phyloP scores from a whole-genome alignment of 2,329 filamentous ascomycete species.

The Alternaria angustiovoidea region DNA sequence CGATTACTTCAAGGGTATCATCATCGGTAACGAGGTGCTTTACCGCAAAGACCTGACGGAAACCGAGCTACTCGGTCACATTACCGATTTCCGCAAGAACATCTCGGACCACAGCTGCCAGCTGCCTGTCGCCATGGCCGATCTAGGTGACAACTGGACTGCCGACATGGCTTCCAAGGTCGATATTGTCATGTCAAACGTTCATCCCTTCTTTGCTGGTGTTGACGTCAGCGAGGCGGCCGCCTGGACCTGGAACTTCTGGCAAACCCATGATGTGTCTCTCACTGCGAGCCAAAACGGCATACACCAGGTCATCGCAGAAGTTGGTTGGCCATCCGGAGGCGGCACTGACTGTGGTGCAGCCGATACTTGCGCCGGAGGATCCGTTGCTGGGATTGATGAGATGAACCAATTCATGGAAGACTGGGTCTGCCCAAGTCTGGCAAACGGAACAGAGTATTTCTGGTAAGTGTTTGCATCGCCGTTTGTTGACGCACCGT shows the following conservation, averaged over 20 bases:
- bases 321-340: slow-evolving; percentile 88
- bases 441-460: slow-evolving; percentile 86
- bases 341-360: slow-evolving; percentile 81
- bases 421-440: slow-evolving; percentile 81
- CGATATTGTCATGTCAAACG: slow-evolving; percentile 94
- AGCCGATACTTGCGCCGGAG: slow-evolving; percentile 65
- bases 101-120: slow-evolving; percentile 71
- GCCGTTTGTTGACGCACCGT: neutral
- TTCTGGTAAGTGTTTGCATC: slow-evolving; percentile 72
- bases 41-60: slow-evolving; percentile 72
- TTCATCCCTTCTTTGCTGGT: slow-evolving; percentile 95
- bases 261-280: slow-evolving; percentile 71
- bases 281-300: slow-evolving; percentile 63
- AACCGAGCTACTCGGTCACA: slow-evolving; percentile 67
- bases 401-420: slow-evolving; percentile 88
- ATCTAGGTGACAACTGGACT: slow-evolving; percentile 90
- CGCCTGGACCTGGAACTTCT: slow-evolving; percentile 84
- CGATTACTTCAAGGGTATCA: slow-evolving; percentile 67
- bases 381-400: slow-evolving; percentile 78
- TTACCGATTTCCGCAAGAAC: slow-evolving; percentile 72
- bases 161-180: slow-evolving; percentile 71
- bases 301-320: slow-evolving; percentile 79
- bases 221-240: slow-evolving; percentile 73
- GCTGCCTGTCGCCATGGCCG: slow-evolving; percentile 84
- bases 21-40: slow-evolving; percentile 70